Evolutionary conservation across 352 stramenopile species (phyloP).

Genomic region (Phytopythium helicoides): DNA sequence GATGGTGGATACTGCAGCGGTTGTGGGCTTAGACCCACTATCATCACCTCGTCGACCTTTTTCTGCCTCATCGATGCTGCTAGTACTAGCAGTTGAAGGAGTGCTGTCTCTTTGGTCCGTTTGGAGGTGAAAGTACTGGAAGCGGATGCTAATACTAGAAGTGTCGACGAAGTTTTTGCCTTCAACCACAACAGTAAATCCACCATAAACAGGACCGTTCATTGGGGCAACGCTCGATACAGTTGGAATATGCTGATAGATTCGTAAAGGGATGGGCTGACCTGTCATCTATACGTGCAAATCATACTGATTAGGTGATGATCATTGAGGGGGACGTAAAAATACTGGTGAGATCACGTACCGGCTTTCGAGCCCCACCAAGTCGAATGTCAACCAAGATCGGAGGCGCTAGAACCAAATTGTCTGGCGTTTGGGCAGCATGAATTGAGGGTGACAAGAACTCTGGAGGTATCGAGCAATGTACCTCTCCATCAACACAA

Average conservation of each 20-base stretch:
- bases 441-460: conserved; percentile 8
- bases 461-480: conserved; percentile 33
- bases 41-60: neutral
- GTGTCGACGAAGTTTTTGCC: conserved; percentile 67
- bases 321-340: no score
- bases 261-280: conserved; percentile 38
- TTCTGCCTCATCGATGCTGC: neutral
- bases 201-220: conserved; percentile 77
- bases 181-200: conserved; percentile 55
- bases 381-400: conserved; percentile 70
- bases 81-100: neutral
- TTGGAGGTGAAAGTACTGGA: conserved; percentile 39
- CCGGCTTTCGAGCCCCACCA: conserved; percentile 47
- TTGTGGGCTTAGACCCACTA: no score
- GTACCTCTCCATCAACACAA: conserved; percentile 36
- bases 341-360: no score
- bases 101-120: conserved; percentile 3
- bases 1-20: no score
- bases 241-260: conserved; percentile 45
- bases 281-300: conserved; percentile 7
- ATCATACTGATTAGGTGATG: neutral
- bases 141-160: conserved; percentile 52
- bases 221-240: conserved; percentile 47
- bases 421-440: neutral
- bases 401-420: conserved; percentile 8